A percentile compares a stretch with the other conserved stretches of the same genome.
Conservation (phyloP, 2,329 filamentous ascomycete species). For the Phyllosticta citrichinensis region DNA sequence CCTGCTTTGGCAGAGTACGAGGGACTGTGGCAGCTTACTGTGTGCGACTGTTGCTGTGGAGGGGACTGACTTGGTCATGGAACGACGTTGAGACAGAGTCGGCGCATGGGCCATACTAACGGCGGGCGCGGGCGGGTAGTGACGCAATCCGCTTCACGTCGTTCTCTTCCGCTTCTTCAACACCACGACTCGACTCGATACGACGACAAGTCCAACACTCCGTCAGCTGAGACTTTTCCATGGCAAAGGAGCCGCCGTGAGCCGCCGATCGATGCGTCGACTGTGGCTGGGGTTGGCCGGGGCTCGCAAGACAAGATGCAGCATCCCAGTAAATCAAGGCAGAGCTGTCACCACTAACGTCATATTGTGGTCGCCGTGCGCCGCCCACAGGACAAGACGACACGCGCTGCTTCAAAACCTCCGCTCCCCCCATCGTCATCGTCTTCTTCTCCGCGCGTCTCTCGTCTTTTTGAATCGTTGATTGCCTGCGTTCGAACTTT, state of each 20-base stretch:
- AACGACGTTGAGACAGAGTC: background rate
- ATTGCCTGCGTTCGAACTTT: background rate
- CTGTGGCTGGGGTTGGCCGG: background rate
- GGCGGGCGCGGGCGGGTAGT: background rate
- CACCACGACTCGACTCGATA: background rate
- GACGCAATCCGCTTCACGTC: background rate
- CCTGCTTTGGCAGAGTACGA: background rate
- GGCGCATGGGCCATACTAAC: background rate
- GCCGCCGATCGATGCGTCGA: background rate
- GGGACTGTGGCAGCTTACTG: background rate
- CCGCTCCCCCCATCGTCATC: background rate
- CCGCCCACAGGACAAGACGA: background rate
- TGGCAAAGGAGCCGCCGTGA: background rate
- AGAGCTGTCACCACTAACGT: conserved; percentile 4
- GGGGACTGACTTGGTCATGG: background rate
- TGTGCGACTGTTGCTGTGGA: background rate
- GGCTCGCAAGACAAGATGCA: background rate
- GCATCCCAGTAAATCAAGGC: conserved; percentile 10
- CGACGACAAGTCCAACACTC: no score
- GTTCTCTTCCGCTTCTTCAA: background rate
- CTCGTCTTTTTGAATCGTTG: background rate
- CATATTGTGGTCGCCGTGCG: conserved; percentile 6
- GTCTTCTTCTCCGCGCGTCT: background rate
- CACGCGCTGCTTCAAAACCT: background rate
- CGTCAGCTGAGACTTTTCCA: background rate